These are phyloP conservation scores for Cruciata laevipes DNA, from an alignment of 257 asterid species.

Conservation along the genomic window DNA sequence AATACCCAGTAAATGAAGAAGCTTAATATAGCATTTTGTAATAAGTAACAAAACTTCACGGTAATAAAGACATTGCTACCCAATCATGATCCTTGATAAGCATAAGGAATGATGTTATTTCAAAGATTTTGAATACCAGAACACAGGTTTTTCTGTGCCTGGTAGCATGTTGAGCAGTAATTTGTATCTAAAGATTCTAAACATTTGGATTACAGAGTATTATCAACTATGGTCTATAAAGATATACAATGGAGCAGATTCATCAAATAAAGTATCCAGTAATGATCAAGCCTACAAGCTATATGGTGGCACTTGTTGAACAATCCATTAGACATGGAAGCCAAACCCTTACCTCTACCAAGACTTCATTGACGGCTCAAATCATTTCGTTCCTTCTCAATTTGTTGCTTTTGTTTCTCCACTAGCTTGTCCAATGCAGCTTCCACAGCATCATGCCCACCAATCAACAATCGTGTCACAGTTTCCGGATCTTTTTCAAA, in stretches of 20 bases:
- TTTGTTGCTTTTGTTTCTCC: slow-evolving; percentile 83
- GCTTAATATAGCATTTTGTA: too few relatives aligned
- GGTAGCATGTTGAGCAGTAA: not conserved
- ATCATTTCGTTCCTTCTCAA: slow-evolving; percentile 53
- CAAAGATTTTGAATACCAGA: not conserved
- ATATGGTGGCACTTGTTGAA: not conserved
- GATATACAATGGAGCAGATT: not conserved
- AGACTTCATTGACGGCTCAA: slow-evolving; percentile 16
- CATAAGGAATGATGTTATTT: too few relatives aligned
- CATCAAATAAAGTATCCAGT: not conserved
- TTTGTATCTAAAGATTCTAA: not conserved
- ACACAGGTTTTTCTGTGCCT: not conserved
- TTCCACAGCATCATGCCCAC: slow-evolving; percentile 84
- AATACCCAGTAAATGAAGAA: too few relatives aligned
- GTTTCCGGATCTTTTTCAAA: slow-evolving; percentile 82
- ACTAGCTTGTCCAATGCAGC: slow-evolving; percentile 80
- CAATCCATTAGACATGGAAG: not conserved
- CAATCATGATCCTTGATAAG: too few relatives aligned
- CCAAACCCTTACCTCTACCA: not conserved
- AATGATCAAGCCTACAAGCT: not conserved
- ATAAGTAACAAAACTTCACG: too few relatives aligned
- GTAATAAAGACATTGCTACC: too few relatives aligned
- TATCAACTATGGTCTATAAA: not conserved
- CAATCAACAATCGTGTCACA: slow-evolving; percentile 67
- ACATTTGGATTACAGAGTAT: not conserved